phyloP scores from a whole-genome alignment of 805 yeast genomes.

The Metschnikowia colocasiae region DNA sequence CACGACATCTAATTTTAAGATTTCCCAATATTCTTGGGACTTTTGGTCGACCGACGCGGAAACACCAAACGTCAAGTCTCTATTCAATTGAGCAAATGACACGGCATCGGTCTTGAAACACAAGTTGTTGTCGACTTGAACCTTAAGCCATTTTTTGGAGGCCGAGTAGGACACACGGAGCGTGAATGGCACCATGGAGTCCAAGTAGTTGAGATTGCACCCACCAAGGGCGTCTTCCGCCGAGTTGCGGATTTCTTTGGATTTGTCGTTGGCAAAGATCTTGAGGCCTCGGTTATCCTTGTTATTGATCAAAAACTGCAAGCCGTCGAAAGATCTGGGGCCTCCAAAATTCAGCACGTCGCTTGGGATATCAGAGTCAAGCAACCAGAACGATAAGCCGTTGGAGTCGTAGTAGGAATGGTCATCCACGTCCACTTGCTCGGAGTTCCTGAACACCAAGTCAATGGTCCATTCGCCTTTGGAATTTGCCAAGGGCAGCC shows the following conservation, averaged over 20 bases:
- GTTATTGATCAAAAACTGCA: conserved; percentile 57
- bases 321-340: conserved; percentile 57
- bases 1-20: conserved; percentile 56
- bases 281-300: conserved; percentile 49
- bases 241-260: conserved; percentile 29
- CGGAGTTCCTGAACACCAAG: conserved; percentile 58
- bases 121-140: conserved; percentile 69
- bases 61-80: conserved; percentile 49
- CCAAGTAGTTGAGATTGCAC: conserved; percentile 58
- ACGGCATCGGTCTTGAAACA: conserved; percentile 64
- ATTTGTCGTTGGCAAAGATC: conserved; percentile 60
- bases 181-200: conserved; percentile 67
- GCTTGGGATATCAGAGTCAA: conserved; percentile 27
- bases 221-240: conserved; percentile 45
- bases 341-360: conserved; percentile 46
- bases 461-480: conserved; percentile 54
- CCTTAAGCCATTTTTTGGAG: conserved; percentile 45
- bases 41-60: conserved; percentile 37
- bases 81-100: conserved; percentile 34
- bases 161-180: conserved; percentile 59
- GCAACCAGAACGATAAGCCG: conserved; percentile 58
- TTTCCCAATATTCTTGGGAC: conserved; percentile 58
- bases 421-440: conserved; percentile 31
- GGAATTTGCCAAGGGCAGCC: conserved; percentile 21
- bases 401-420: conserved; percentile 33